Percentiles rank a stretch among this genome's conserved stretches.
These are phyloP conservation scores for Psilocybe azurescens DNA, from an alignment of 768 basidiomycete genomes.

Conservation along the genomic window DNA sequence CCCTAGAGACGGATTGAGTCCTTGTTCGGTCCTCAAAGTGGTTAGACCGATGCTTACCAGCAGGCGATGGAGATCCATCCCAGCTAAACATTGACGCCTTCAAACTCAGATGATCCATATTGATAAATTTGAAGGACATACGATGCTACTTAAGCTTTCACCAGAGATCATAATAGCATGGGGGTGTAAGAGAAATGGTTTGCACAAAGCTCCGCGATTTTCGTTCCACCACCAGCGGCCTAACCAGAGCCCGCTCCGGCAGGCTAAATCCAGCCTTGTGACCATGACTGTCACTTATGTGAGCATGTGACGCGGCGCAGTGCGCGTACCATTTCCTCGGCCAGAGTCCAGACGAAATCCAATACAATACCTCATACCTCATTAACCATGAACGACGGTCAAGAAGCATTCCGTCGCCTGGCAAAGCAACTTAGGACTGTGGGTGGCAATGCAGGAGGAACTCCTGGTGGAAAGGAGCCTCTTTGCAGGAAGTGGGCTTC, in stretches of 20 bases:
- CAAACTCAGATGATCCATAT: background rate
- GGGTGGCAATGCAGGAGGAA: slow-evolving; percentile 51
- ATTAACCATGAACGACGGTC: slow-evolving; percentile 47
- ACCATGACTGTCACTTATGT: slow-evolving; percentile 5
- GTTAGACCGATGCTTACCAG: slow-evolving; percentile 54
- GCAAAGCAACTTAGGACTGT: slow-evolving; percentile 69
- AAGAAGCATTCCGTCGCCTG: slow-evolving; percentile 74
- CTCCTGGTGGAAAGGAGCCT: slow-evolving; percentile 51
- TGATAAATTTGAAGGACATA: slow-evolving; percentile 25
- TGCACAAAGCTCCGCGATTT: background rate
- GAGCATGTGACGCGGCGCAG: background rate
- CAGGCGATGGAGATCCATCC: slow-evolving; percentile 92
- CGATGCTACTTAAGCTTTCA: slow-evolving; percentile 40
- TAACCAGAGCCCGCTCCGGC: background rate
- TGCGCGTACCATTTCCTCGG: slow-evolving; percentile 15
- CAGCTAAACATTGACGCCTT: slow-evolving; percentile 49
- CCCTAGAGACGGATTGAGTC: slow-evolving; percentile 49
- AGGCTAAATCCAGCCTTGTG: background rate
- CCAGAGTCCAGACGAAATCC: background rate
- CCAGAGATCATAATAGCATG: slow-evolving; percentile 22
- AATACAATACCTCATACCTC: too few relatives aligned
- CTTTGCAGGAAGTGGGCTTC: slow-evolving; percentile 73
- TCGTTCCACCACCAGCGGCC: background rate
- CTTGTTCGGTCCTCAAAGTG: background rate
- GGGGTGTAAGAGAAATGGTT: background rate